Evolutionary conservation across 352 stramenopile species (phyloP), one percentile per base, ranked within the genome.

Genomic region (Albugo laibachii): DNA sequence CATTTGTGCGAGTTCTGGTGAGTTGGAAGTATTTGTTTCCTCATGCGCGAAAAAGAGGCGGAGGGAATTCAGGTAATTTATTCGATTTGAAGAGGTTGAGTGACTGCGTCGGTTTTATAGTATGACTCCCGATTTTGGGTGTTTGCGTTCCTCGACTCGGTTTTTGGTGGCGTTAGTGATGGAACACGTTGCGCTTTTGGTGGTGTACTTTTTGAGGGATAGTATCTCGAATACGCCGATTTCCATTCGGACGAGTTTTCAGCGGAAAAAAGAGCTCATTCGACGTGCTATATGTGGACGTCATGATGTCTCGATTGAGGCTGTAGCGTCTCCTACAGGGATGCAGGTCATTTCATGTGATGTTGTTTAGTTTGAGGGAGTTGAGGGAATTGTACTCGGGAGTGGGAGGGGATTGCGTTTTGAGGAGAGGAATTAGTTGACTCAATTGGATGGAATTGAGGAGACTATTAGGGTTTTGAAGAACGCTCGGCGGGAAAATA

Each of bases 221-320:
- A 86, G 79, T 48, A 81, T 87, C 40, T 83, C 72, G 21, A 68
- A 84, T 52, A 87, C 70, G 0, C 77, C 77, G 13, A 63, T 68
- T 14, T 74, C 68, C 8, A 70, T 89, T 6, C 69, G 74, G 14
- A 81, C 70, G 19, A 85, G 66, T 2, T 89, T 89, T 53, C 69
- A 89, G 50, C 63, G 74, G 4, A 91, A 91, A 42, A 86, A 86
- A 31, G 77, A 91, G 54, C 61, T 87, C 13, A 86, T 91, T 41
- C 65, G 74, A 48, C 68, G 74, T 41, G 74, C 74, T n/a, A 82
- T 91, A n/a, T 83, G 70, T 42, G 72, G 70, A 0, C 70, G 82
- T 31, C 24, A 31, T 31, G 24, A 31, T 31, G 24, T 31, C 24
- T 10, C 24, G 3, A 31, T 31, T 31, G 24, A 31, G 24, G 8